Percentiles rank a stretch among this genome's conserved stretches.
phyloP scores from a whole-genome alignment of 169 alveolate genomes.

The Cryptosporidium tyzzeri region DNA sequence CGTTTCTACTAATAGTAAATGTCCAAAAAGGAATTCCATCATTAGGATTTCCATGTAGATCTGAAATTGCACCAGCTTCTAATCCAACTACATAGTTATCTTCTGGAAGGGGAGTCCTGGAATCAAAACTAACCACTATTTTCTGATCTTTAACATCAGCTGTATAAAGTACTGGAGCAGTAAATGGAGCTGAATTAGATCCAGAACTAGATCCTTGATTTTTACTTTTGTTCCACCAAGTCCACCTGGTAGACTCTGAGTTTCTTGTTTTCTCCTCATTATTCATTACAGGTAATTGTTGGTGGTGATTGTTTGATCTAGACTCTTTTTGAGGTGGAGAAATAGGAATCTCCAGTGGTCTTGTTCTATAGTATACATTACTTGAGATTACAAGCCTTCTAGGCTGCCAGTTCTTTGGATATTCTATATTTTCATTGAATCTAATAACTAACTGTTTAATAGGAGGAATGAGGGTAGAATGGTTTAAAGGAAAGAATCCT shows the following conservation, averaged over 20 bases:
- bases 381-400: slow-evolving; percentile 65
- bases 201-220: slow-evolving; percentile 8
- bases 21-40: slow-evolving; percentile 62
- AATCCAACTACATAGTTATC: slow-evolving; percentile 78
- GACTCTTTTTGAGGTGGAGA: slow-evolving; percentile 30
- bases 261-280: slow-evolving; percentile 36
- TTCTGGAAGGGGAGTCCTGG: slow-evolving; percentile 78
- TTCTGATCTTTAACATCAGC: slow-evolving; percentile 78
- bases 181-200: neutral
- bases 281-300: neutral
- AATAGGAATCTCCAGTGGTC: slow-evolving; percentile 62
- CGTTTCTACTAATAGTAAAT: slow-evolving; percentile 78
- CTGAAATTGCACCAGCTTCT: slow-evolving; percentile 78
- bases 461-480: slow-evolving; percentile 78
- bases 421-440: slow-evolving; percentile 78
- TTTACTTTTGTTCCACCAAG: slow-evolving; percentile 73
- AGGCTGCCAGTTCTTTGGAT: slow-evolving; percentile 70
- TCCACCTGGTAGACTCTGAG: slow-evolving; percentile 48
- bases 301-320: slow-evolving; percentile 7
- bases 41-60: slow-evolving; percentile 79
- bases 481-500: slow-evolving; percentile 76
- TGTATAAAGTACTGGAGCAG: slow-evolving; percentile 31
- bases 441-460: slow-evolving; percentile 72
- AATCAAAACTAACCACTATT: slow-evolving; percentile 76
- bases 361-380: slow-evolving; percentile 25